Base-by-base conservation (phyloP, 225 moss, liverwort and hornwort species). In the Marchantia paleacea region DNA sequence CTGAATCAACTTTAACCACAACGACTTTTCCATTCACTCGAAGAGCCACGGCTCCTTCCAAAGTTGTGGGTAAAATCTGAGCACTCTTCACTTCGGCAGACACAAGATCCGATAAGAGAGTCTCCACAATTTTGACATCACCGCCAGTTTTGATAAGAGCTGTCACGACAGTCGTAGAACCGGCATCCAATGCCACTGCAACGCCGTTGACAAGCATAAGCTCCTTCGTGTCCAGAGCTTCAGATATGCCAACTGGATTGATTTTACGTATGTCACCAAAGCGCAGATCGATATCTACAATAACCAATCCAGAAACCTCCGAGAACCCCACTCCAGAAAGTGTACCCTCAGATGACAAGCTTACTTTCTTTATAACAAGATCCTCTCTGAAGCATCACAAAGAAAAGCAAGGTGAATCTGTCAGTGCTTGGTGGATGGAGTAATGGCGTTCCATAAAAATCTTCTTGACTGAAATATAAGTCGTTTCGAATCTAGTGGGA, bases 281-380 rank as follows among this genome's bases (percentile, higher is more conserved):
- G 73, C 79, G 91, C 12, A 90, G 81, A 87, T 95, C 89, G 79
- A 99, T 87, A 78, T 89, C 95, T 73, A 92, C 87, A 39, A 88
- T 76, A 11, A 89, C 90, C 74, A 99, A 58, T 73, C 91, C 95
- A 80, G 83, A 87, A 62, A 85, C 88, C 73, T 90, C 89, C 63
- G 85, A 85, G 24, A 92, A 93, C 68, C 97, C 97, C 85, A 90
- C 85, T n/a, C 87, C 97, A 71, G 85, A 90, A 63, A 93, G 90
- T 77, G 85, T 90, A 53, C 84, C 84, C 78, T 89, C 85, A 64
- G 93, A 84, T 26, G 86, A 75, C 22, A 88, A 25, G 49, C 55
- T 16, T 22, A 88, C 52, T 78, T 83, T 79, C 53, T 81, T 81
- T 30, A 85, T 76, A 18, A 50, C 22, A 51, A 82, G 79, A 48